Evolutionary conservation across 2,329 filamentous ascomycete species (phyloP).

Genomic region (Ceratocystis cacaofunesta): DNA sequence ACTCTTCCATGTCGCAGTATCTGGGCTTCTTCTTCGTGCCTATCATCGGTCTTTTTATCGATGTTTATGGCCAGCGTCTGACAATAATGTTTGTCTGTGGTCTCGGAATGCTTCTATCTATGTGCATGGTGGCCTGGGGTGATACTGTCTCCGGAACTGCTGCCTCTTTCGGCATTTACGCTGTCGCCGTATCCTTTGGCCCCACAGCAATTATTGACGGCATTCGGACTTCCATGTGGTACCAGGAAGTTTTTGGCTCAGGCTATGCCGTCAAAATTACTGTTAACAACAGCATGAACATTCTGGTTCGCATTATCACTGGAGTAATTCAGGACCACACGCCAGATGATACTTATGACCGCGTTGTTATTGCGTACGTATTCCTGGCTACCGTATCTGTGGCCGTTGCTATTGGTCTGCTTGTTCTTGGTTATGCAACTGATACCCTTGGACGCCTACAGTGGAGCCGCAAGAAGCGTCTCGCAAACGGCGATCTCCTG

Average conservation of each 20-base stretch:
- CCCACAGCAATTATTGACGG: conserved; percentile 45
- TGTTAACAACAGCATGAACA: conserved; percentile 49
- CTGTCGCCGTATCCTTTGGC: conserved; percentile 39
- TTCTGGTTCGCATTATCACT: conserved; percentile 42
- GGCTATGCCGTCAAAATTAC: conserved; percentile 46
- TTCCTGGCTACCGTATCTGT: conserved; percentile 36
- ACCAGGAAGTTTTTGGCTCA: conserved; percentile 44
- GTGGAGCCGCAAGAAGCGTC: conserved; percentile 41
- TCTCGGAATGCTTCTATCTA: conserved; percentile 34
- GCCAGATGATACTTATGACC: conserved; percentile 40
- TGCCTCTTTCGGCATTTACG: conserved; percentile 45
- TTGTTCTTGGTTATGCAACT: conserved; percentile 27
- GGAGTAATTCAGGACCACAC: conserved; percentile 41
- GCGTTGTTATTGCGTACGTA: conserved; percentile 41
- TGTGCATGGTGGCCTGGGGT: conserved; percentile 40
- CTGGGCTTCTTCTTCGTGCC: conserved; percentile 43
- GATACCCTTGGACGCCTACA: conserved; percentile 36
- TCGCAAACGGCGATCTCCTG: conserved; percentile 30
- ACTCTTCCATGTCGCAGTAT: conserved; percentile 41
- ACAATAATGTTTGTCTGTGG: conserved; percentile 39
- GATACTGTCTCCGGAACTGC: conserved; percentile 36
- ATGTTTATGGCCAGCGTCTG: conserved; percentile 39
- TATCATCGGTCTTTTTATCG: conserved; percentile 39
- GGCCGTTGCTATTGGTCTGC: conserved; percentile 29
- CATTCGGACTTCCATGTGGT: conserved; percentile 45